Evolutionary conservation across 306 rosid genomes (phyloP), one percentile per base, ranked within the genome.

Genomic region (Sicyos edulis): DNA sequence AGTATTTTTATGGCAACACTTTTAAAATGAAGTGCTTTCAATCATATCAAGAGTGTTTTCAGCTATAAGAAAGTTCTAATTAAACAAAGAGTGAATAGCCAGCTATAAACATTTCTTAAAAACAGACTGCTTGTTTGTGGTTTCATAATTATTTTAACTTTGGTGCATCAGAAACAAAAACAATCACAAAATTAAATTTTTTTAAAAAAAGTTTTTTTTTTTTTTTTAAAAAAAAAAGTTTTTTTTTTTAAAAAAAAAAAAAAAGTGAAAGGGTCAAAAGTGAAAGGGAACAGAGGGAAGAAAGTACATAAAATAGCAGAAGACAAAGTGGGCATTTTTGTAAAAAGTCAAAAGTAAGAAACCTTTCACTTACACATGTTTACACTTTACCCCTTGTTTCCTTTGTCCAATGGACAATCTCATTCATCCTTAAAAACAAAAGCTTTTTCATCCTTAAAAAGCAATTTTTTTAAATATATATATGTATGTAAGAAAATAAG

Each of bases 331-430:
- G 21, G 17, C 12, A 6, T 8, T 51, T 52, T 17, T 2, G 42
- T 58, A 59, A 59, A 26, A 59, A 59, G 66, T 59, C 66, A 65
- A 65, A 66, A 45, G 71, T 66, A 66, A 66, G 52, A 63, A 61
- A 61, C 68, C 29, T 64, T 64, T 16, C 67, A 29, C 8, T 62
- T 34, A 62, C 49, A 8, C 14, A n/a, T n/a, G n/a, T n/a, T n/a
- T n/a, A 37, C 44, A 37, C 8, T 32, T 9, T 8, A 1, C 65
- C 20, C 3, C 47, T 12, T 40, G 54, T 19, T 17, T 8, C 34
- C 32, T 42, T 42, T 42, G 19, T 12, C 37, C 54, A 45, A 20
- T 19, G 71, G 71, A 44, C 71, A 66, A 11, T 19, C n/a, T n/a
- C n/a, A n/a, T n/a, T n/a, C n/a, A 45, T 66, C 6, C 19, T 45